Evolutionary conservation across 176 grass and related monocot species (phyloP), one percentile per base, ranked within the genome.

Genomic region (Rhynchospora breviuscula): DNA sequence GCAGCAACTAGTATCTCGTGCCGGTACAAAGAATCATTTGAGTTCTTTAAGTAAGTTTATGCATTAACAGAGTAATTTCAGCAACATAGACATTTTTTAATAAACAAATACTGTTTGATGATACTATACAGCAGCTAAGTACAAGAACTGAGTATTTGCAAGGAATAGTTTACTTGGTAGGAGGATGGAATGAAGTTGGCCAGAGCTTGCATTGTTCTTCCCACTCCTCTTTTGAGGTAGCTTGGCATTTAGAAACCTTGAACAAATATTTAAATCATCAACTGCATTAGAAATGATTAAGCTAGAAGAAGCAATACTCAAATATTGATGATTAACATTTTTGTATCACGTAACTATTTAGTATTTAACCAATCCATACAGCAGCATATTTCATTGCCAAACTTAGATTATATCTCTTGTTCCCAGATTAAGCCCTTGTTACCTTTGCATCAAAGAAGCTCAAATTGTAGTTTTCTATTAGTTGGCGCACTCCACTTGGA

Each of bases 131-230:
- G 64, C 31, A n/a, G 33, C 45, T 13, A 87, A 83, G 18, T 10
- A 74, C 64, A 51, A 5, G 53, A 19, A 35, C 35, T 84, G 61
- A 74, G 56, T 74, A 86, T 13, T 3, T 69, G 17, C 33, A 35
- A 19, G 11, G 2, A 56, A 66, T 73, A 14, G 9, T 59, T 91
- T 87, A 98, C 95, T 90, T 86, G 17, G 83, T 61, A 60, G 86
- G 79, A 46, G 95, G 95, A 85, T 98, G 95, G 76, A 90, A 98
- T 59, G 95, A 98, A 72, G 95, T 98, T 85, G 95, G 95, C 95
- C 95, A 98, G 60, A 98, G 81, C 87, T 90, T 93, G 88, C 92
- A 94, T 18, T 98, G 95, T 82, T 94, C 89, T 76, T 98, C 82
- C 95, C 92, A 98, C 83, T 93, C 87, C 82, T 92, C 89, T 91